Percentiles rank a stretch among this genome's conserved stretches.
Evolutionary conservation across 2,329 filamentous ascomycete species (phyloP).

Genomic region (Cordyceps militaris): DNA sequence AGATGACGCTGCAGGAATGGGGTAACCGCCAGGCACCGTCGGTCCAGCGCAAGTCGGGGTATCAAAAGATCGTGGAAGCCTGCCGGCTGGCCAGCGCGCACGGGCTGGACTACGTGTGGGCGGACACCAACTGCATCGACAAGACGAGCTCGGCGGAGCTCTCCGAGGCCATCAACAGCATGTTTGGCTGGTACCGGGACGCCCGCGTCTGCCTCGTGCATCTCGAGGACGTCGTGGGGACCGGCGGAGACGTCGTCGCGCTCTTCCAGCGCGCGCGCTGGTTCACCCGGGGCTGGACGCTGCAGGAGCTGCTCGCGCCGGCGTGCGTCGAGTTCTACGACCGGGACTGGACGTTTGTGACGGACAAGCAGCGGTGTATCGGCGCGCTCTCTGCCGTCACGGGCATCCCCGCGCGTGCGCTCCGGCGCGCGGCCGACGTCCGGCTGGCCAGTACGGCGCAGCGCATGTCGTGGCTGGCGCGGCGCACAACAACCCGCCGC

Average conservation of each 20-base stretch:
- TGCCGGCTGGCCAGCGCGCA: conserved; percentile 16
- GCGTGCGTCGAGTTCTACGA: conserved; percentile 19
- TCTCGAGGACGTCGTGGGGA: not conserved
- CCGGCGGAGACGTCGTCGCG: not conserved
- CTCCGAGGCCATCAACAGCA: conserved; percentile 20
- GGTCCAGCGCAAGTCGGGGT: conserved; percentile 15
- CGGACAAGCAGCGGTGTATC: conserved; percentile 13
- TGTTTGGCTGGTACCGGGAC: not conserved
- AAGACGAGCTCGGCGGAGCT: conserved; percentile 21
- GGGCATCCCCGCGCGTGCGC: conserved; percentile 14
- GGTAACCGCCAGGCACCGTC: conserved; percentile 10
- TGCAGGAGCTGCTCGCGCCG: conserved; percentile 22
- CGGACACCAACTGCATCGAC: conserved; percentile 21
- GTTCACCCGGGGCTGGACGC: conserved; percentile 15
- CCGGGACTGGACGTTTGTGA: conserved; percentile 18
- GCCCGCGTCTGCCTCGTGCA: not conserved
- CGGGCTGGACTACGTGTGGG: conserved; percentile 20
- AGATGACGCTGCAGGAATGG: conserved; percentile 25
- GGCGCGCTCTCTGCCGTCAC: conserved; percentile 15
- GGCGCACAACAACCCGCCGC: conserved; percentile 16
- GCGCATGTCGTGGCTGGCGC: conserved; percentile 15
- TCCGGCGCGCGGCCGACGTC: not conserved
- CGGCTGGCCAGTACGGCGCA: not conserved
- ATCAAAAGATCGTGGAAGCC: conserved; percentile 19
- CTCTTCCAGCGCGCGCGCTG: conserved; percentile 16